Evolutionary conservation across 371 early-diverging fungal species (phyloP).

Genomic region (Actinomucor elegans): DNA sequence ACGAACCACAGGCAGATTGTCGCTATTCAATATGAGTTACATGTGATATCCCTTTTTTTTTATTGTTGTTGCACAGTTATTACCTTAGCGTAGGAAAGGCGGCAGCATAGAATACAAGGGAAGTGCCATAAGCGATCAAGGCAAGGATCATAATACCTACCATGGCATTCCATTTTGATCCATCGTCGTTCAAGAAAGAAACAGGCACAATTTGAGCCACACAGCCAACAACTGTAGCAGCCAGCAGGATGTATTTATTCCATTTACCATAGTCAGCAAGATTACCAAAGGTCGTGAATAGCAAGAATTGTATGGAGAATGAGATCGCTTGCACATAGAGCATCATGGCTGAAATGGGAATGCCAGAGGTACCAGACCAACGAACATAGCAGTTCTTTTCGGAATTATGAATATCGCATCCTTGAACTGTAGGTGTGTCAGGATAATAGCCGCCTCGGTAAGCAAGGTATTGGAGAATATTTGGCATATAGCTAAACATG

Average conservation of each 20-base stretch:
- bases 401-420: constrained; percentile 34
- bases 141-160: constrained; percentile 42
- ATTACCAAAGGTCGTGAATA: constrained; percentile 50
- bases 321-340: constrained; percentile 51
- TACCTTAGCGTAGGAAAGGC: constrained; percentile 51
- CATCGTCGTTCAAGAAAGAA: constrained; percentile 38
- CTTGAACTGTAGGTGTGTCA: constrained; percentile 23
- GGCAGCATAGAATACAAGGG: constrained; percentile 51
- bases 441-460: constrained; percentile 44
- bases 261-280: constrained; percentile 50
- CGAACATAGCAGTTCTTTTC: constrained; percentile 32
- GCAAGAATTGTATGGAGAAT: constrained; percentile 44
- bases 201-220: constrained; percentile 46
- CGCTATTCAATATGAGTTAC: constrained; percentile 13
- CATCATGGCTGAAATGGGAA: constrained; percentile 47
- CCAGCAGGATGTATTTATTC: constrained; percentile 42
- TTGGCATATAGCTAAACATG: constrained; percentile 45
- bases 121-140: constrained; percentile 46
- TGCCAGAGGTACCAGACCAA: constrained; percentile 30
- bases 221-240: constrained; percentile 42
- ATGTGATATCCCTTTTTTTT: not conserved
- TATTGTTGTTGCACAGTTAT: no score
- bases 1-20: constrained; percentile 49
- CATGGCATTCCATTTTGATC: constrained; percentile 47
- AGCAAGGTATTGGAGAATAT: constrained; percentile 41